These are phyloP conservation scores for Saccharomycopsis capsularis DNA, from an alignment of 805 yeast species.

Conservation along the genomic window DNA sequence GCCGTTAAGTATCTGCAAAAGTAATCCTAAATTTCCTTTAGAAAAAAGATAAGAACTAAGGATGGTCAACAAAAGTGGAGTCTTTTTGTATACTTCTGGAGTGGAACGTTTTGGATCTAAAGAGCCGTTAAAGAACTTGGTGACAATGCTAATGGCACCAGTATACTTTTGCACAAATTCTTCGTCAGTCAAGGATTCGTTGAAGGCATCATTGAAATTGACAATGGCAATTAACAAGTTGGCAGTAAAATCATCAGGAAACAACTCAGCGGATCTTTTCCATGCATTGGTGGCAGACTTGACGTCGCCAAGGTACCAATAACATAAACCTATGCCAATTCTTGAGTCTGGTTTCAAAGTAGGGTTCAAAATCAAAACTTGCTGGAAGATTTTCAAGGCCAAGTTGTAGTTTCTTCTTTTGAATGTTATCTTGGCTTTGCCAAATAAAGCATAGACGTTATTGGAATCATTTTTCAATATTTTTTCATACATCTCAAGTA, in stretches of 20 bases:
- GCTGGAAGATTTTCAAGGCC: slow-evolving; percentile 80
- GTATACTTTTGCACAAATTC: slow-evolving; percentile 57
- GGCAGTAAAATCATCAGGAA: slow-evolving; percentile 54
- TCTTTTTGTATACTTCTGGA: slow-evolving; percentile 37
- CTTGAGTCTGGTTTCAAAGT: slow-evolving; percentile 83
- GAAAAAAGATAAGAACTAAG: slow-evolving; percentile 69
- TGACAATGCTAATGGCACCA: slow-evolving; percentile 40
- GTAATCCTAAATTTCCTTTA: slow-evolving; percentile 50
- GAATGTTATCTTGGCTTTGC: slow-evolving; percentile 76
- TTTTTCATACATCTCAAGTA: slow-evolving; percentile 14
- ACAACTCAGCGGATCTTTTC: slow-evolving; percentile 68
- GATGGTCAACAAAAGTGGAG: slow-evolving; percentile 57
- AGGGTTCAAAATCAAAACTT: slow-evolving; percentile 70
- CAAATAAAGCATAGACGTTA: slow-evolving; percentile 70
- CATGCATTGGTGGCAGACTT: slow-evolving; percentile 75
- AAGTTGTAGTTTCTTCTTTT: slow-evolving; percentile 63
- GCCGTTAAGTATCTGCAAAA: slow-evolving; percentile 48
- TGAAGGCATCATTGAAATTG: slow-evolving; percentile 56
- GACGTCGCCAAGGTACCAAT: slow-evolving; percentile 78
- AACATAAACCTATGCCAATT: slow-evolving; percentile 90
- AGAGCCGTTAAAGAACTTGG: slow-evolving; percentile 13
- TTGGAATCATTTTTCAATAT: slow-evolving; percentile 41
- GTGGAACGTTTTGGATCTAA: slow-evolving; percentile 18
- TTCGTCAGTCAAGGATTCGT: slow-evolving; percentile 47
- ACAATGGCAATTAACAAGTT: slow-evolving; percentile 60